Evolutionary conservation across 1,284 basidiomycete genomes (phyloP), one percentile per base, ranked within the genome.

Genomic region (Thecaphora frezii): DNA sequence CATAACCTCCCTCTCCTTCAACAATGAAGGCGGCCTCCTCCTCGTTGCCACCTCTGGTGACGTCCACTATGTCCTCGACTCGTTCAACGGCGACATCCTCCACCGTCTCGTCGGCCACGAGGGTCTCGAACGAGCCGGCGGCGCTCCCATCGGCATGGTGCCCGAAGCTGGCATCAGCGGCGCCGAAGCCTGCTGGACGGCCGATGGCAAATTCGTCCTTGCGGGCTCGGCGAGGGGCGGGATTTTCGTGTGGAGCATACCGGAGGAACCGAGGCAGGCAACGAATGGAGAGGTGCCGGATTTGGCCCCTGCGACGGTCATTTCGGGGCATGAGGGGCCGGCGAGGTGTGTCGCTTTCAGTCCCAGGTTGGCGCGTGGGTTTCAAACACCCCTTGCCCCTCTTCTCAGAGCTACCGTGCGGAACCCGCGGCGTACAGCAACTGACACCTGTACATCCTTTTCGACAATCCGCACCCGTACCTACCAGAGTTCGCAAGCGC

Each of bases 11-110:
- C 83, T 97, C 61, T 82, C 87, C 1, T 98, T 98, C 81, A 89
- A 91, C 73, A 89, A 92, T 72, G 57, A 62, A 18, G 93, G 92
- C 44, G 89, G 90, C 73, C 90, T 89, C 73, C 82, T 99, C 22
- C 85, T 99, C 22, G 87, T 96, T 18, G 94, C 94, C 38, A 97
- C 96, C 53, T 90, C 91, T 1, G 89, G 90, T 2, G 86, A 90
- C 73, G 89, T 89, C 2, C 96, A 98, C 80, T 98, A 97, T 74
- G 83, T 99, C 48, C 23, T 75, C 14, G 72, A 76, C 43, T 62
- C 71, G 4, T 73, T 65, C 44, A 48, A 47, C 1, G 66, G 58
- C n/a, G 54, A 54, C 23, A 46, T 69, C 14, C 46, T 59, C 3
- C 63, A 58, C 33, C 53, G 73, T 5, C 48, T 77, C 46, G 51